Evolutionary conservation across 495 filamentous ascomycete species (phyloP).

Genomic region (Bathelium albidoporum): DNA sequence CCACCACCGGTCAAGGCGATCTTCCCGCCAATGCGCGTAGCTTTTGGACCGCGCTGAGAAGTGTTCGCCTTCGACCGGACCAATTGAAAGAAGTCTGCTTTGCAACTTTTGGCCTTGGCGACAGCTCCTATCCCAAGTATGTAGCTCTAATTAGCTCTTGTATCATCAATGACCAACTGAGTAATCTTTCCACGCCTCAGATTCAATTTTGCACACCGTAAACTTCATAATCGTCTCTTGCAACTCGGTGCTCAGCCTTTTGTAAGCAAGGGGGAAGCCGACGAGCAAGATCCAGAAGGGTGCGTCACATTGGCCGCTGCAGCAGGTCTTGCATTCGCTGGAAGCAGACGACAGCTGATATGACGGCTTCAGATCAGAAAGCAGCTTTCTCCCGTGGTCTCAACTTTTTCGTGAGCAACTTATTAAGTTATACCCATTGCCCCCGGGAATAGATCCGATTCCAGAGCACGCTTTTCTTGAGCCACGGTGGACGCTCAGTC

Average conservation of each 20-base stretch:
- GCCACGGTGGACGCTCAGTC: conserved; percentile 62
- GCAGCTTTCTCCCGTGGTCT: conserved; percentile 70
- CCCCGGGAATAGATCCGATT: conserved; percentile 54
- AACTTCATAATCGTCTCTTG: conserved; percentile 71
- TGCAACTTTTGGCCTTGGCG: conserved; percentile 81
- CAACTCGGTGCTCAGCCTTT: conserved; percentile 78
- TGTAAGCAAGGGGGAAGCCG: conserved; percentile 70
- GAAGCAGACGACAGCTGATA: neutral
- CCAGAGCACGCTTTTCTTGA: conserved; percentile 65
- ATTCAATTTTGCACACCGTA: conserved; percentile 87
- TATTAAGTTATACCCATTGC: conserved; percentile 58
- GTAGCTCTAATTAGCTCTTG: conserved; percentile 8
- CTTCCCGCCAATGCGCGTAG: conserved; percentile 65
- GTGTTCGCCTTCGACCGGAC: conserved; percentile 61
- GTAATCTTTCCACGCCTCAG: conserved; percentile 31
- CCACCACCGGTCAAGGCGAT: conserved; percentile 92
- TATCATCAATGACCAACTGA: conserved; percentile 11
- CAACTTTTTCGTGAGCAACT: conserved; percentile 52
- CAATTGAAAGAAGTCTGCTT: conserved; percentile 60
- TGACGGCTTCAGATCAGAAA: conserved; percentile 52
- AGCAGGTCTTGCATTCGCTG: conserved; percentile 4
- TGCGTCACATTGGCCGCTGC: conserved; percentile 25
- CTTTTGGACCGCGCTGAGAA: conserved; percentile 79
- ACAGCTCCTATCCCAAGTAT: conserved; percentile 87
- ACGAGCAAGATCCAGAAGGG: conserved; percentile 91